Evolutionary conservation across 1,139 yeast species (phyloP).

Genomic region (Pichia sp.): DNA sequence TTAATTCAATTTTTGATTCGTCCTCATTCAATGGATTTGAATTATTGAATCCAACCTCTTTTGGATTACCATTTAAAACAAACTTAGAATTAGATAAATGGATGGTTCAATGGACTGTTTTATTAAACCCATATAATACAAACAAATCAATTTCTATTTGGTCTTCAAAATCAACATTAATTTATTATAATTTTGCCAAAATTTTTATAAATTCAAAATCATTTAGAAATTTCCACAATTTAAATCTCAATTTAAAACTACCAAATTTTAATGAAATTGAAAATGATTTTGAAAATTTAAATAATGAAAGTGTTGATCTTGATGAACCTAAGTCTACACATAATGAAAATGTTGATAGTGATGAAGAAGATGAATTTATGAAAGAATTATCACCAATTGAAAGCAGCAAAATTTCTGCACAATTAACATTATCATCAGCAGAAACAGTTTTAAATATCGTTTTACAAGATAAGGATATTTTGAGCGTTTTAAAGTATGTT

Average conservation of each 20-base stretch:
- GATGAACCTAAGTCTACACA: slow-evolving; percentile 8
- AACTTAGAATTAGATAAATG: slow-evolving; percentile 65
- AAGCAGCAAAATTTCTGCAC: slow-evolving; percentile 34
- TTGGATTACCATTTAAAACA: slow-evolving; percentile 63
- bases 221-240: slow-evolving; percentile 39
- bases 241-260: slow-evolving; percentile 23
- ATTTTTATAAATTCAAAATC: slow-evolving; percentile 63
- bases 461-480: slow-evolving; percentile 52
- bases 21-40: slow-evolving; percentile 50
- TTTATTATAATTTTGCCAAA: slow-evolving; percentile 68
- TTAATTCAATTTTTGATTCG: slow-evolving; percentile 53
- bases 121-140: slow-evolving; percentile 47
- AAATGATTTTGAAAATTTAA: slow-evolving; percentile 11
- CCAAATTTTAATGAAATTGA: slow-evolving; percentile 36
- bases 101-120: slow-evolving; percentile 79
- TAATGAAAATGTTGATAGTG: slow-evolving; percentile 14
- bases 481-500: slow-evolving; percentile 52
- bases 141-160: slow-evolving; percentile 48
- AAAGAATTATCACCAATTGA: slow-evolving; percentile 32
- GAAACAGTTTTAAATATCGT: slow-evolving; percentile 55
- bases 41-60: slow-evolving; percentile 45
- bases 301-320: slow-evolving; percentile 1
- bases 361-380: slow-evolving; percentile 25
- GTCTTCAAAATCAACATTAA: slow-evolving; percentile 65
- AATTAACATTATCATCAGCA: slow-evolving; percentile 59